phyloP scores from a whole-genome alignment of 225 moss, liverwort and hornwort genomes.

The Antitrichia curtipendula region DNA sequence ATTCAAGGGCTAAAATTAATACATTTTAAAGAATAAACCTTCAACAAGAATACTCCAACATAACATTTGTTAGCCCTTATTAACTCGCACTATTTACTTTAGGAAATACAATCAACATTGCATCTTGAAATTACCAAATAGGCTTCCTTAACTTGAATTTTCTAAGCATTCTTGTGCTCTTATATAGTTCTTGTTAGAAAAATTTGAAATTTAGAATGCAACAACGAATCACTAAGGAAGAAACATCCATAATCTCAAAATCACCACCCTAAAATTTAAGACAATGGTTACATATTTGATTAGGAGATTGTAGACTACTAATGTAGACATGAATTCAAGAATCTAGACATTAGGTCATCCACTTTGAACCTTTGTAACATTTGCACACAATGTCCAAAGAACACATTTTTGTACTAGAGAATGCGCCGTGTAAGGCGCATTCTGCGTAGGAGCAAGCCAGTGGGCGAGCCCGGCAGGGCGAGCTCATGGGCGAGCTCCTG shows the following conservation, averaged over 20 bases:
- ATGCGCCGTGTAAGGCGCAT: too few relatives aligned
- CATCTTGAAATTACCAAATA: neutral
- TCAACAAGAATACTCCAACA: fast-evolving
- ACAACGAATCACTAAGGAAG: fast-evolving
- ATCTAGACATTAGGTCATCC: neutral
- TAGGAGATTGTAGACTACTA: neutral
- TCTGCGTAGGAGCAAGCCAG: too few relatives aligned
- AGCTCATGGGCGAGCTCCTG: too few relatives aligned
- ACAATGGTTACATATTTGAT: too few relatives aligned
- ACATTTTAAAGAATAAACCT: neutral
- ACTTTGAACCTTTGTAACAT: neutral
- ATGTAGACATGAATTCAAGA: too few relatives aligned
- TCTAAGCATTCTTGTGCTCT: neutral
- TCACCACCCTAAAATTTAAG: neutral
- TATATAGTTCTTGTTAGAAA: too few relatives aligned
- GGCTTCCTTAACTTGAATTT: neutral
- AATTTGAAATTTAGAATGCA: neutral
- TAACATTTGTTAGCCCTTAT: neutral
- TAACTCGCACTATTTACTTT: neutral
- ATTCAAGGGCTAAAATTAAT: neutral
- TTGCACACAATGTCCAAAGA: neutral
- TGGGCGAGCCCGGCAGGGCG: too few relatives aligned
- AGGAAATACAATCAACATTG: neutral
- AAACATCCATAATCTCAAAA: neutral
- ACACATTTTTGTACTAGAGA: neutral